Conservation (phyloP, 495 filamentous ascomycete genomes). For the Aspergillus egyptiacus region DNA sequence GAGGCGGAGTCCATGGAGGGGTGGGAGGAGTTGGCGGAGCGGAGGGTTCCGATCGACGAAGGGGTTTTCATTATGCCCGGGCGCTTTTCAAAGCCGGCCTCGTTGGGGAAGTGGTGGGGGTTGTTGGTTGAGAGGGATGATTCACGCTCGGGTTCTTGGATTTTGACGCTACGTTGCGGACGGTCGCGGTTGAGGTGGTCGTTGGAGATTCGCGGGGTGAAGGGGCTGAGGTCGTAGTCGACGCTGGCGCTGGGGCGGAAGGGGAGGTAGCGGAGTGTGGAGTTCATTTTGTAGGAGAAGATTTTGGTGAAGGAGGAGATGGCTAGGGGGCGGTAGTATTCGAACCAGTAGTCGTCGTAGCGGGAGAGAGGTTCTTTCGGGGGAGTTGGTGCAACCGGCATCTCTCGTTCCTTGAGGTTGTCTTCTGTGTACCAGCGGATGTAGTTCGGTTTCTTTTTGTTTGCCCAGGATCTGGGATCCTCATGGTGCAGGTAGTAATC, state of each 20-base stretch:
- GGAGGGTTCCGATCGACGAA: slow-evolving; percentile 17
- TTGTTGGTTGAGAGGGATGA: slow-evolving; percentile 9
- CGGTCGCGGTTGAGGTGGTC: slow-evolving; percentile 36
- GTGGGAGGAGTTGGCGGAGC: slow-evolving; percentile 22
- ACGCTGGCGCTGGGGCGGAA: slow-evolving; percentile 63
- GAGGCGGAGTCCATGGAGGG: slow-evolving; percentile 15
- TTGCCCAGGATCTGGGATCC: slow-evolving; percentile 66
- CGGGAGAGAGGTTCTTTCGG: slow-evolving; percentile 54
- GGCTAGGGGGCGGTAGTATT: slow-evolving; percentile 85
- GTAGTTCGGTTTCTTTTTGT: slow-evolving; percentile 60
- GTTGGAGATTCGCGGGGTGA: slow-evolving; percentile 60
- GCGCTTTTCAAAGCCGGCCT: slow-evolving; percentile 28
- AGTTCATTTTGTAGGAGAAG: slow-evolving; percentile 86
- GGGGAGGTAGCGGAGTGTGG: slow-evolving; percentile 72
- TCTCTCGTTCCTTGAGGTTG: slow-evolving; percentile 54
- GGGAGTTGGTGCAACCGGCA: slow-evolving; percentile 47
- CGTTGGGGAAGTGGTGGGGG: slow-evolving; percentile 21
- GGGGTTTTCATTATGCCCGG: slow-evolving; percentile 42
- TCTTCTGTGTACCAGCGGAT: slow-evolving; percentile 85
- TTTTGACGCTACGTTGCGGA: slow-evolving; percentile 39
- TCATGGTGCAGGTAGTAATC: slow-evolving; percentile 96
- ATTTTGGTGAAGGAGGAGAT: slow-evolving; percentile 83
- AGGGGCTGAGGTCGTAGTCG: slow-evolving; percentile 75
- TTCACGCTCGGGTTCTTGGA: slow-evolving; percentile 41
- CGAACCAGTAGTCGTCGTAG: slow-evolving; percentile 97